Evolutionary conservation across 1,284 basidiomycete species (phyloP), one percentile per base, ranked within the genome.

Genomic region (Leccinum colubrinum): DNA sequence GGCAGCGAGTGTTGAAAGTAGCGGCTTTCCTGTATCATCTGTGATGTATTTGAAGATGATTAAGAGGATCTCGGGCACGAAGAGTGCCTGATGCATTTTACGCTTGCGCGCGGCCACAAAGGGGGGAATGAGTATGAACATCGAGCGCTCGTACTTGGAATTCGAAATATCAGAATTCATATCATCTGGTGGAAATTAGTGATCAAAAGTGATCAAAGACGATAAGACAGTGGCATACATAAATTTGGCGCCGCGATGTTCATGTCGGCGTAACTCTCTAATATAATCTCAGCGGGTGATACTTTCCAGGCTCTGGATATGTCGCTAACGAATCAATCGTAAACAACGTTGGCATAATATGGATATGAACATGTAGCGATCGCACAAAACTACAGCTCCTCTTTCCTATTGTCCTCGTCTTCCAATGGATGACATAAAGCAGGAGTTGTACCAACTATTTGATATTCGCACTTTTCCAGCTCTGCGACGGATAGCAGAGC

Each of bases 401-500:
- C 87, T 69, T 78, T 80, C 60, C 66, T 66, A 46, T 71, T 73
- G 11, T 46, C 43, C 8, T 74, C 73, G 15, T 74, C 77, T 15
- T 82, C 81, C 52, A 85, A 64, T 27, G 93, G 91, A 74, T 87
- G 82, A 76, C 97, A 99, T 39, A 98, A 80, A 1, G 96, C 96
- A 6, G 97, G 97, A 0, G 89, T 88, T 30, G 91, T 94, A 11
- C 87, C 94, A 56, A 88, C 92, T 73, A 97, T 87, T 70, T 89
- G 86, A 73, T 99, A 99, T 77, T 97, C 94, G 79, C 97, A 99
- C 79, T 99, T 99, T 77, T 99, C 96, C 6, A 94, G 83, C 79
- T 99, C 97, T 55, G 86, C 83, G 4, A 99, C 87, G 2, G 88
- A 85, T 12, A 89, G 75, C n/a, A 99, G 75, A 6, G 82, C 84